phyloP scores from a whole-genome alignment of 2,329 filamentous ascomycete genomes.

The Xenosphaeropsis pyriputrescens region DNA sequence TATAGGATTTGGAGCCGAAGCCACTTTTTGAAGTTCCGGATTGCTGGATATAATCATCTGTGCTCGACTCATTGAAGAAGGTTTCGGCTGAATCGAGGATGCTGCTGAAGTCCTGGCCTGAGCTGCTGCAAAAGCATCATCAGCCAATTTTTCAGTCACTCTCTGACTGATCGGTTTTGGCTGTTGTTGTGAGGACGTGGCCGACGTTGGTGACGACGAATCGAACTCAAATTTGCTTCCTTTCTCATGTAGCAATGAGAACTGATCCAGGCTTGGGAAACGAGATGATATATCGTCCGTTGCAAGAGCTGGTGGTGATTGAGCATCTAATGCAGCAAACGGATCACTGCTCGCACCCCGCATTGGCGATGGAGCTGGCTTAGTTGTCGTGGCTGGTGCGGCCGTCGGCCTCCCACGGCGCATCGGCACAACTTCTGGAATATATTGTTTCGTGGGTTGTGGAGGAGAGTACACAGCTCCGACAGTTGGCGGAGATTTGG shows the following conservation, averaged over 20 bases:
- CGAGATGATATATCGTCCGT: constrained; percentile 70
- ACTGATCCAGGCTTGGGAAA: constrained; percentile 88
- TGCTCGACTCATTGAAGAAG: constrained; percentile 38
- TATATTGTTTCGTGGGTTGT: constrained; percentile 50
- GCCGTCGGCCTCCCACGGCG: constrained; percentile 63
- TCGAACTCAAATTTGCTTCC: constrained; percentile 78
- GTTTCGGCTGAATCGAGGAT: background rate
- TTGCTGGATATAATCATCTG: constrained; percentile 48
- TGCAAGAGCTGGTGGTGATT: constrained; percentile 31
- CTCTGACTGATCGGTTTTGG: constrained; percentile 45
- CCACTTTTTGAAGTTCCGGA: constrained; percentile 35
- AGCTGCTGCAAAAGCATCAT: constrained; percentile 60
- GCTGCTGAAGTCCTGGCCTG: constrained; percentile 1
- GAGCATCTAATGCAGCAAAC: constrained; percentile 77
- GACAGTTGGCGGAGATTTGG: constrained; percentile 38
- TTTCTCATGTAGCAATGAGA: constrained; percentile 76
- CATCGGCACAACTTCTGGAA: constrained; percentile 92
- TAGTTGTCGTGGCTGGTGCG: constrained; percentile 29
- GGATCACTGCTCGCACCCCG: constrained; percentile 63
- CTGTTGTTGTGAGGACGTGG: constrained; percentile 18
- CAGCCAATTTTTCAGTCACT: constrained; percentile 63
- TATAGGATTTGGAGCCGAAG: constrained; percentile 23
- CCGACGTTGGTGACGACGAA: constrained; percentile 28
- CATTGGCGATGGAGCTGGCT: constrained; percentile 53
- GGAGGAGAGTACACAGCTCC: constrained; percentile 74